phyloP scores from a whole-genome alignment of 1,139 yeast genomes.

The Candida glucosophila region DNA sequence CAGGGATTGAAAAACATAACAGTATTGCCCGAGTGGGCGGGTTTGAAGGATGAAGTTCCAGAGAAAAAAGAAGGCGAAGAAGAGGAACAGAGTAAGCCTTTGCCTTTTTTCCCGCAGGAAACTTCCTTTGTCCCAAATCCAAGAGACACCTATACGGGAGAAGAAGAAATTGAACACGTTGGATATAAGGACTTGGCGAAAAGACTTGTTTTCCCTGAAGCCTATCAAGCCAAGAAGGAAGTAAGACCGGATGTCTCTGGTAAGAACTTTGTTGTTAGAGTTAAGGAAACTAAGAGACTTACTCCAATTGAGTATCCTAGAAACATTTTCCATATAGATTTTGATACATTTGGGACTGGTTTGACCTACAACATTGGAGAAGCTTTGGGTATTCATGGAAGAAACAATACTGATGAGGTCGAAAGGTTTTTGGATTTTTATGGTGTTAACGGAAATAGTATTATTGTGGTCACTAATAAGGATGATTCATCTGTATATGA shows the following conservation, averaged over 20 bases:
- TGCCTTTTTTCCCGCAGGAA: conserved; percentile 50
- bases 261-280: conserved; percentile 78
- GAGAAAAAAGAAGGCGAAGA: conserved; percentile 13
- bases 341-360: conserved; percentile 86
- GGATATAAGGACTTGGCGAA: conserved; percentile 53
- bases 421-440: conserved; percentile 62
- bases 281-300: conserved; percentile 83
- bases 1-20: conserved; percentile 37
- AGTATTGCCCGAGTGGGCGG: conserved; percentile 38
- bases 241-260: conserved; percentile 90
- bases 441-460: conserved; percentile 58
- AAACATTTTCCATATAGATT: conserved; percentile 94
- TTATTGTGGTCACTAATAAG: conserved; percentile 65
- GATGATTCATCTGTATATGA: conserved; percentile 55
- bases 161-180: conserved; percentile 28
- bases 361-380: conserved; percentile 91
- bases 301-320: conserved; percentile 91
- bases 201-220: conserved; percentile 73
- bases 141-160: conserved; percentile 29
- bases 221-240: conserved; percentile 45
- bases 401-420: conserved; percentile 63
- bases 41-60: conserved; percentile 15
- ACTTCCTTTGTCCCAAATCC: conserved; percentile 56
- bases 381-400: conserved; percentile 92
- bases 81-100: conserved; percentile 18